Evolutionary conservation across 306 rosid species (phyloP), one percentile per base, ranked within the genome.

Genomic region (Corylus americana): DNA sequence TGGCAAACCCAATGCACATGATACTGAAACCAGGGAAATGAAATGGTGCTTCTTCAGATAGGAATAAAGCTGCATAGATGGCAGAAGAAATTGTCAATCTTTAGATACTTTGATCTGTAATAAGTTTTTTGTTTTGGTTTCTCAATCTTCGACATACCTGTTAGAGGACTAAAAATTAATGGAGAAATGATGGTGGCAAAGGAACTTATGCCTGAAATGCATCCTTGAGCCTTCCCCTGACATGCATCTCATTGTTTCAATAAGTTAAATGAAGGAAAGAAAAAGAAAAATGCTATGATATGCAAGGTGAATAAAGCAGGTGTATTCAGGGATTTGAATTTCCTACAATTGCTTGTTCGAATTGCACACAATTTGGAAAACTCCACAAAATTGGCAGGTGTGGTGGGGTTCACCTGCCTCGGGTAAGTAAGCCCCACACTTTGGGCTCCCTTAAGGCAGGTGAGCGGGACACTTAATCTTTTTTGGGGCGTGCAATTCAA

Each of bases 221-320:
- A 90, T 77, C 98, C 98, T 88, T 90, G 98, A 81, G 88, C 90
- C 92, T 88, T 92, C 17, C 97, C 98, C 97, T 94, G 80, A 47
- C 73, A 73, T 66, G 44, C 66, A 73, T 48, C 50, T 67, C 10
- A 9, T 63, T 13, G 7, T 20, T 44, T 54, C 13, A 27, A 0
- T 25, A 17, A 42, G 70, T 55, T 8, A 31, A 39, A 75, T 74
- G 44, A n/a, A 61, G 59, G 13, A 35, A 45, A 55, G 66, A 1
- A 35, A 63, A 45, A 45, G 35, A 71, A 58, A 61, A 12, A 6
- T 7, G 1, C 45, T 11, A 20, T 7, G 29, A 22, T 25, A 51
- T 12, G 47, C 61, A 4, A 53, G 75, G 45, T 4, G 20, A 62
- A 42, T 42, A 42, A 42, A 5, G 45, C 8, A 0, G 8, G 45